Evolutionary conservation across 257 asterid genomes (phyloP).

Genomic region (Solanum chilense): DNA sequence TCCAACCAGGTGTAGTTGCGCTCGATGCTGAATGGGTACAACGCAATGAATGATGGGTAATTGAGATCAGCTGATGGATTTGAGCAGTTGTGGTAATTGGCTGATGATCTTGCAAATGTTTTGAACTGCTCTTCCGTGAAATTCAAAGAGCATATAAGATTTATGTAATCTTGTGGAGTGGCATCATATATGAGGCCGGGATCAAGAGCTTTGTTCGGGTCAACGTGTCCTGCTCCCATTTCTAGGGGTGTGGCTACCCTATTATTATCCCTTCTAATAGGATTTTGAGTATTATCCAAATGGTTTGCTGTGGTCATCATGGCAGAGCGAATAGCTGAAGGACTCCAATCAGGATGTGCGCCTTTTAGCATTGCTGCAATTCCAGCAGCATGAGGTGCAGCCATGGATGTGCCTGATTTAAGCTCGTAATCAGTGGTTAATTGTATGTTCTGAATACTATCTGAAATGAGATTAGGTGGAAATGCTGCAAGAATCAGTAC

Average conservation of each 20-base stretch:
- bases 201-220: not conserved
- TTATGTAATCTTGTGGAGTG: not conserved
- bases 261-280: not conserved
- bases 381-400: not conserved
- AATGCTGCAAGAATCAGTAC: not conserved
- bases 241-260: not conserved
- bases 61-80: not conserved
- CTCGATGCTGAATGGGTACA: not conserved
- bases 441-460: not conserved
- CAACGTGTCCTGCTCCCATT: not conserved
- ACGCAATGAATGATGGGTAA: not conserved
- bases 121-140: not conserved
- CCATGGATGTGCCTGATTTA: not conserved
- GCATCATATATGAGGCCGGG: not conserved
- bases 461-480: not conserved
- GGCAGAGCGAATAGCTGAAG: not conserved
- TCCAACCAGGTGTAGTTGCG: not conserved
- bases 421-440: not conserved
- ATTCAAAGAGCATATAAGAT: not conserved
- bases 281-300: not conserved
- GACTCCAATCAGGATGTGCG: not conserved
- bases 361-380: not conserved
- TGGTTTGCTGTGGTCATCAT: not conserved
- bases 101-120: not conserved
- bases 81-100: not conserved